Conservation (phyloP, 73 alveolate genomes). For the Tetrahymena thermophila region DNA sequence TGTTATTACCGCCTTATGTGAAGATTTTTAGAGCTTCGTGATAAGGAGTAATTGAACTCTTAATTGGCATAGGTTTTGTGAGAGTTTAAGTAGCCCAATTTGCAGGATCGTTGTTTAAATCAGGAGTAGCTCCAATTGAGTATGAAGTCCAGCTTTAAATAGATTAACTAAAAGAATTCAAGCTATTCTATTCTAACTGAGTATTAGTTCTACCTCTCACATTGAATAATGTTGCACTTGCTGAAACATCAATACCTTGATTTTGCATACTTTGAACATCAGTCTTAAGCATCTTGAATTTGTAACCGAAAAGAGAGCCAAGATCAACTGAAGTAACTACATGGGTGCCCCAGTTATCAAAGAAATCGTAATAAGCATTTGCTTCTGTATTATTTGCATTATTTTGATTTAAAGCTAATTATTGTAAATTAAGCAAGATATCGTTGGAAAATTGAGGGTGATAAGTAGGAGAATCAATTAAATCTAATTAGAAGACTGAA, state of each 20-base stretch:
- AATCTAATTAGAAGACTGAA: neutral
- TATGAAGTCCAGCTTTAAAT: neutral
- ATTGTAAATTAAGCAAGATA: neutral
- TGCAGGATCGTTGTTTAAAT: neutral
- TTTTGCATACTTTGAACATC: neutral
- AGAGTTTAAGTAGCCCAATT: neutral
- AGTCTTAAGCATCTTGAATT: neutral
- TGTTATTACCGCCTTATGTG: neutral
- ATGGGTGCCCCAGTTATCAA: neutral
- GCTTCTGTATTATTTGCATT: neutral
- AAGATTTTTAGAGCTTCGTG: neutral
- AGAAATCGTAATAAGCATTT: neutral
- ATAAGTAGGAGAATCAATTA: neutral
- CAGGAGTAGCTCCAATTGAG: neutral
- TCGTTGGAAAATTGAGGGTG: neutral
- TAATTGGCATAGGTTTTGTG: neutral
- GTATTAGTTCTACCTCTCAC: neutral
- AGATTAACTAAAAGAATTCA: neutral
- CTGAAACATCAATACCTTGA: neutral
- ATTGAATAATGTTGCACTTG: neutral
- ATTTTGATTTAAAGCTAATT: neutral
- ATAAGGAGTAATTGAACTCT: neutral
- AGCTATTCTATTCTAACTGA: neutral
- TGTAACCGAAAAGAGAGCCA: neutral
- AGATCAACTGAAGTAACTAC: neutral